Evolutionary conservation across 805 yeast genomes (phyloP), one percentile per base, ranked within the genome.

Genomic region (Jamesozyma lodderae): DNA sequence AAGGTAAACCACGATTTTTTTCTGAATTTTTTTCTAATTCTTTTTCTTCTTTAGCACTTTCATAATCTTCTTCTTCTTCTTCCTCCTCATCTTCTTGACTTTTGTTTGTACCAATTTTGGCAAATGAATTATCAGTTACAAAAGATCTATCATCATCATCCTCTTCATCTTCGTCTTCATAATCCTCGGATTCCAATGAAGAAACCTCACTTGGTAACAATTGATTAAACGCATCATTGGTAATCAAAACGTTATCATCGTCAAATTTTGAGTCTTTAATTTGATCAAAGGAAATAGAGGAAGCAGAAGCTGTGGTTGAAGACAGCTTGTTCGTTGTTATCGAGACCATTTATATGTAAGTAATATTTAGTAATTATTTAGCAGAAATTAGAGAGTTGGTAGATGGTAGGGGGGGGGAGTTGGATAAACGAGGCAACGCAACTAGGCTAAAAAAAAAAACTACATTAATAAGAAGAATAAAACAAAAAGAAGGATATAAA

Each of bases 1-100:
- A 79, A 13, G 95, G 95, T 33, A 81, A 69, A 6, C 81, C 84
- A 29, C 72, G 63, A 49, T 44, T 11, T 31, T 36, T 7, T 22
- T n/a, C 4, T 17, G 19, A 14, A 3, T 6, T 3, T 39, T 40
- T 7, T 6, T 7, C 10, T 27, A 34, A 3, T 31, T 10, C 15
- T 10, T 23, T 14, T 16, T 23, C 11, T 6, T 33, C 40, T n/a
- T 30, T 22, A 15, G 39, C 27, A 18, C 23, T 22, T n/a, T 38
- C 31, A 24, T 26, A 15, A 19, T 30, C 30, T 13, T 38, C 17
- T 13, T 36, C 35, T 4, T 27, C 37, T 5, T 34, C 41, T 11
- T 35, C 33, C 33, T 25, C 40, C 3, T 9, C 17, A 24, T 19
- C 18, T 4, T 8, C n/a, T 8, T 23, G 14, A n/a, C n/a, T 23